Base-by-base conservation (phyloP, 371 early-diverging fungal genomes). In the Mucor mucedo region DNA sequence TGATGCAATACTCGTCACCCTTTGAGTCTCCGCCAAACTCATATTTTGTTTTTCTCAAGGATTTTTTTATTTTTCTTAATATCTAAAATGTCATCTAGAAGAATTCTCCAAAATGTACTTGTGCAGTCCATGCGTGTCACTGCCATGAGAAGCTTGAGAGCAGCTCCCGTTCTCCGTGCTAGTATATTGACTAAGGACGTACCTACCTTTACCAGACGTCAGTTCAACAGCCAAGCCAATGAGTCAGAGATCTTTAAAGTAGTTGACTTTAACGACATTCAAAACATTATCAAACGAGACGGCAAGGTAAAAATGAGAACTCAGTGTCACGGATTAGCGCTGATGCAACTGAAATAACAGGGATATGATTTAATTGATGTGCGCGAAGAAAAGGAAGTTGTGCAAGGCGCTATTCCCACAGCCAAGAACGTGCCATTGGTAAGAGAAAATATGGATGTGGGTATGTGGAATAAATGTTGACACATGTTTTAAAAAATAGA, bases 391-490 rank as follows among this genome's bases (percentile, higher is more conserved):
- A 65, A 73, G 39, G 88, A 88, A 71, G 69, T 84, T 0, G 65
- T 65, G 21, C 70, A 76, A 54, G 88, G 88, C 13, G 54, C 35
- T 58, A 87, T 88, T 54, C 88, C 88, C 30, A 84, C 84, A 1
- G 80, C 87, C 1, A 72, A 75, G 21, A 86, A 88, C 67, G 75
- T 88, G 10, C 88, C 88, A 32, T 66, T 86, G 68, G 86, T 82
- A 75, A 71, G 60, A 13, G 3, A 28, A 47, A 6, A 47, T 47
- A 47, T 47, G 21, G 8, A 14, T 44, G 5, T 9, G 5, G 5
- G 45, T 44, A n/a, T 14, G 1, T 9, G n/a, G 14, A 44, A 44
- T 39, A 1, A 6, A 39, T 39, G 28, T 16, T 47, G 42, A 40
- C 16, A 6, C 38, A 29, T 16, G 11, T 10, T 0, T 40, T 30